Percentiles rank a stretch among this genome's conserved stretches.
Evolutionary conservation across 2,329 filamentous ascomycete species (phyloP).

Genomic region (Sclerotinia subarctica): DNA sequence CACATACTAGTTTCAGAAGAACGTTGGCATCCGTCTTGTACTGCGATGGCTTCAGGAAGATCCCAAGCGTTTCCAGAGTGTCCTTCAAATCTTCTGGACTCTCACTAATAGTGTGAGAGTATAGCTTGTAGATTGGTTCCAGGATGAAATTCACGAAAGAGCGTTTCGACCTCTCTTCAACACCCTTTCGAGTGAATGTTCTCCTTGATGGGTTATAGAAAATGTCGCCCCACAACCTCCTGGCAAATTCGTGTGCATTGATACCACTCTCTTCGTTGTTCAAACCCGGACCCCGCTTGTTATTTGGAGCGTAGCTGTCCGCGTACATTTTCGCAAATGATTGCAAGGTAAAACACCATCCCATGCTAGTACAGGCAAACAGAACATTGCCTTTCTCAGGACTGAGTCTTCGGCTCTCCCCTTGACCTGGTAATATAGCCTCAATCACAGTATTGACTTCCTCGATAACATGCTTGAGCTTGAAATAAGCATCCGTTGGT

Average conservation of each 20-base stretch:
- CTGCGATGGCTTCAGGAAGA: conserved; percentile 85
- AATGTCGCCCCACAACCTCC: conserved; percentile 90
- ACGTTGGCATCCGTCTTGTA: conserved; percentile 87
- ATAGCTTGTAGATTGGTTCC: conserved; percentile 97
- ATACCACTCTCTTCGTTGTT: conserved; percentile 46
- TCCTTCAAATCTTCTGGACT: conserved; percentile 79
- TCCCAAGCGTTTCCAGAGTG: conserved; percentile 76
- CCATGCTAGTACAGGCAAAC: conserved; percentile 89
- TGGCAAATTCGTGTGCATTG: conserved; percentile 77
- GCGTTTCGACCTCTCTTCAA: conserved; percentile 76
- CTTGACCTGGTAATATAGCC: conserved; percentile 75
- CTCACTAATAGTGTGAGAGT: conserved; percentile 90
- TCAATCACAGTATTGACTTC: conserved; percentile 97
- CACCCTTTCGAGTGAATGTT: conserved; percentile 83
- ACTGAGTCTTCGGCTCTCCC: conserved; percentile 76
- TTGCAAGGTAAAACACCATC: conserved; percentile 92
- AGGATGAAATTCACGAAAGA: conserved; percentile 93
- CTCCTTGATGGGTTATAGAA: conserved; percentile 91
- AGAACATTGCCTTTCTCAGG: conserved; percentile 98
- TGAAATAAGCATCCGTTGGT: conserved; percentile 95
- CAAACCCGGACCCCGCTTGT: conserved; percentile 42
- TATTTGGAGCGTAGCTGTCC: conserved; percentile 62
- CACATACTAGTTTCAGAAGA: conserved; percentile 83
- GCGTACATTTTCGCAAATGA: conserved; percentile 98
- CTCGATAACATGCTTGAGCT: conserved; percentile 97